Conservation (phyloP, 805 yeast species). For the Barnettozyma pratensis region DNA sequence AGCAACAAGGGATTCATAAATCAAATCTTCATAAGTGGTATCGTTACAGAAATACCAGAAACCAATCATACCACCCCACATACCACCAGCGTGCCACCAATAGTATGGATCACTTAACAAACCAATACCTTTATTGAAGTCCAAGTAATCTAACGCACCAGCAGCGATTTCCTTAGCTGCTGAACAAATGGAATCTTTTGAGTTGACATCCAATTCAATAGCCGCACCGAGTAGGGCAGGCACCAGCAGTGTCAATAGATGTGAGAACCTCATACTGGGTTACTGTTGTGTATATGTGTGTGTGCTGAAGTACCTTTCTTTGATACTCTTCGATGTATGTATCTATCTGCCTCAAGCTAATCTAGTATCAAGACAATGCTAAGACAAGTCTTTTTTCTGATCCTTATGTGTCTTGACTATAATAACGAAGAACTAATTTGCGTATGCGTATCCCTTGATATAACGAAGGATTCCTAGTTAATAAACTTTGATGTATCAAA, state of each 20-base stretch:
- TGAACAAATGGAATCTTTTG: slow-evolving; percentile 44
- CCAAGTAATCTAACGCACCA: slow-evolving; percentile 71
- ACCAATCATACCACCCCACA: slow-evolving; percentile 62
- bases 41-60: slow-evolving; percentile 69
- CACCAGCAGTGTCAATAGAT: slow-evolving; percentile 3
- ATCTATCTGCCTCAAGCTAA: too few relatives aligned
- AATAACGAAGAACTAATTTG: too few relatives aligned
- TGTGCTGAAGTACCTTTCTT: too few relatives aligned
- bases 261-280: slow-evolving; percentile 1
- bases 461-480: too few relatives aligned
- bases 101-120: slow-evolving; percentile 71
- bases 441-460: too few relatives aligned
- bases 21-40: slow-evolving; percentile 52
- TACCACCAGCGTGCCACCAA: slow-evolving; percentile 96
- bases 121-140: slow-evolving; percentile 73
- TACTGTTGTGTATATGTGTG: too few relatives aligned
- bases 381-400: too few relatives aligned
- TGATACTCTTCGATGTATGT: too few relatives aligned
- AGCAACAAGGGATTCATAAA: slow-evolving; percentile 50
- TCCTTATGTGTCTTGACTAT: too few relatives aligned
- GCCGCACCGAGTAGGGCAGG: slow-evolving; percentile 17
- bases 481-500: too few relatives aligned
- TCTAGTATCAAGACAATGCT: too few relatives aligned
- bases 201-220: slow-evolving; percentile 34
- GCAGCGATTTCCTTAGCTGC: slow-evolving; percentile 52